Evolutionary conservation across 78 protist genomes (phyloP).

Genomic region (Speleostelium caveatum): DNA sequence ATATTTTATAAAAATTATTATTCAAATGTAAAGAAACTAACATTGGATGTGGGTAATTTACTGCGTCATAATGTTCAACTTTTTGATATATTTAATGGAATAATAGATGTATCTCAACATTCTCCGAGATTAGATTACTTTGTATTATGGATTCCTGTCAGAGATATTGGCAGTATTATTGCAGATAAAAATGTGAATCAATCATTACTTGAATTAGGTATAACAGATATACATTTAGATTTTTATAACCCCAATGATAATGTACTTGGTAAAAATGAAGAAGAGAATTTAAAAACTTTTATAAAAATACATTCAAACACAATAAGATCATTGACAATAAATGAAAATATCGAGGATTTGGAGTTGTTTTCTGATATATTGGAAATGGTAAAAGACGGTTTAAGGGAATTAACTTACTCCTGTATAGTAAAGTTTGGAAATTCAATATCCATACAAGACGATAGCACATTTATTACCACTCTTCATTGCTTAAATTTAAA

Average conservation of each 20-base stretch:
- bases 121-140: neutral
- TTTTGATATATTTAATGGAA: neutral
- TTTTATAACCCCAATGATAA: neutral
- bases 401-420: neutral
- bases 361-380: neutral
- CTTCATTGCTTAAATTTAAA: neutral
- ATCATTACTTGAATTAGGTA: neutral
- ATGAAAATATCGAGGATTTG: neutral
- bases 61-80: neutral
- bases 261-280: neutral
- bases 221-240: neutral
- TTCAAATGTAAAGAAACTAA: neutral
- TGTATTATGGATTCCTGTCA: neutral
- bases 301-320: neutral
- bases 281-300: neutral
- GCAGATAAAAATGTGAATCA: neutral
- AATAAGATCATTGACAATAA: neutral
- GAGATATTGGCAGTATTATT: neutral
- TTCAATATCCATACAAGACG: neutral
- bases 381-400: neutral
- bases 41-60: neutral
- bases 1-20: too few relatives aligned
- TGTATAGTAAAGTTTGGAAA: neutral
- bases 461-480: neutral
- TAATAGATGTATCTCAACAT: neutral